phyloP scores from a whole-genome alignment of 345 rosid genomes.

The Diplotaxis tenuifolia region DNA sequence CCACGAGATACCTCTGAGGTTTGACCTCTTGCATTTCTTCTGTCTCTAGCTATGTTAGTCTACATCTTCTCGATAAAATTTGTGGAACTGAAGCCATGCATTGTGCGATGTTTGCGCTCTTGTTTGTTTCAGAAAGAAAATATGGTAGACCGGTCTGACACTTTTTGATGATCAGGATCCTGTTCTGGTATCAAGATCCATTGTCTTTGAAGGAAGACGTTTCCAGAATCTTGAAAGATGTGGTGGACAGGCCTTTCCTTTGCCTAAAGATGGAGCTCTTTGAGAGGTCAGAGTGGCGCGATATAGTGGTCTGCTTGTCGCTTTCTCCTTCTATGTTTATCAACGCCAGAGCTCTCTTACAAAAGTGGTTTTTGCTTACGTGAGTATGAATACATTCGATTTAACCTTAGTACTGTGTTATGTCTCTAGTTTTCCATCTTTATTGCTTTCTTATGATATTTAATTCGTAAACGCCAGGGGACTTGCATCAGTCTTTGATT shows the following conservation, averaged over 20 bases:
- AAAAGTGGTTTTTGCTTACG: slow-evolving; percentile 71
- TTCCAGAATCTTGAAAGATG: slow-evolving; percentile 55
- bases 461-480: slow-evolving; percentile 54
- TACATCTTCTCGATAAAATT: neutral
- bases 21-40: slow-evolving; percentile 10
- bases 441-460: slow-evolving; percentile 9
- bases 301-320: slow-evolving; percentile 19
- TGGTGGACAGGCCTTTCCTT: slow-evolving; percentile 62
- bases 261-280: slow-evolving; percentile 50
- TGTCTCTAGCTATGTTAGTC: neutral
- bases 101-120: slow-evolving; percentile 20
- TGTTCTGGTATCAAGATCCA: slow-evolving; percentile 73
- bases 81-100: slow-evolving; percentile 16
- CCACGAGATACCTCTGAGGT: slow-evolving; percentile 61
- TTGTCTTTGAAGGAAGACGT: slow-evolving; percentile 53
- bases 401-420: neutral
- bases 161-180: slow-evolving; percentile 50
- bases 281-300: slow-evolving; percentile 56
- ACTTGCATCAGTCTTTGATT: slow-evolving; percentile 51
- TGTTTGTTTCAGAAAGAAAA: slow-evolving; percentile 27
- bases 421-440: neutral
- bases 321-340: slow-evolving; percentile 35
- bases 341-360: slow-evolving; percentile 49
- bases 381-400: slow-evolving; percentile 36
- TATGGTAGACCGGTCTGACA: slow-evolving; percentile 33